Conservation (phyloP, 176 grass and related monocot genomes). For the Eragrostis nindensis region DNA sequence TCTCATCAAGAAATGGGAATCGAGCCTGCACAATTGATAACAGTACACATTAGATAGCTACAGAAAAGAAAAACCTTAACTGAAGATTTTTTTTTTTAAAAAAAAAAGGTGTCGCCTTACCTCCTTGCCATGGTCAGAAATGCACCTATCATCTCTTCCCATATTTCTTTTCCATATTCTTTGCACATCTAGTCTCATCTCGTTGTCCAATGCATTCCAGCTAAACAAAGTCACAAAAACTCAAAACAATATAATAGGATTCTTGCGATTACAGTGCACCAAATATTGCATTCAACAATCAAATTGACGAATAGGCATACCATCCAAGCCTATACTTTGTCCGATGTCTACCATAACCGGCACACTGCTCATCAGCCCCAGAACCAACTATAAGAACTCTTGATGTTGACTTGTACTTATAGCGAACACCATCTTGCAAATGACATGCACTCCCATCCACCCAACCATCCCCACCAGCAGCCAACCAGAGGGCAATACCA, state of each 20-base stretch:
- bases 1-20: constrained; percentile 95
- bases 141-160: constrained; percentile 96
- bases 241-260: constrained; percentile 4
- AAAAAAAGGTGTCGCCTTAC: constrained; percentile 31
- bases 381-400: constrained; percentile 85
- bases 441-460: constrained; percentile 65
- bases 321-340: constrained; percentile 91
- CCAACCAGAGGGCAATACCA: constrained; percentile 90
- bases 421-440: constrained; percentile 45
- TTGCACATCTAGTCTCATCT: constrained; percentile 93
- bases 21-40: constrained; percentile 53
- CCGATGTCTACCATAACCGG: constrained; percentile 91
- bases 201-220: constrained; percentile 70
- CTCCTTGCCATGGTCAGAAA: constrained; percentile 94
- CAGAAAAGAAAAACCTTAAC: not conserved
- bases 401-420: constrained; percentile 76
- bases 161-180: constrained; percentile 99
- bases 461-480: constrained; percentile 88
- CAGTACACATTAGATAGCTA: not conserved
- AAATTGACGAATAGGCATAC: constrained; percentile 47
- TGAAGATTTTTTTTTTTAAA: not conserved
- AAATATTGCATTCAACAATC: constrained; percentile 28
- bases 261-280: constrained; percentile 3
- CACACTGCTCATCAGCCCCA: constrained; percentile 95
- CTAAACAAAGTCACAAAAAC: constrained; percentile 48